Evolutionary conservation across 2,329 filamentous ascomycete genomes (phyloP), one percentile per base, ranked within the genome.

Genomic region (Neophaeococcomyces aloes): DNA sequence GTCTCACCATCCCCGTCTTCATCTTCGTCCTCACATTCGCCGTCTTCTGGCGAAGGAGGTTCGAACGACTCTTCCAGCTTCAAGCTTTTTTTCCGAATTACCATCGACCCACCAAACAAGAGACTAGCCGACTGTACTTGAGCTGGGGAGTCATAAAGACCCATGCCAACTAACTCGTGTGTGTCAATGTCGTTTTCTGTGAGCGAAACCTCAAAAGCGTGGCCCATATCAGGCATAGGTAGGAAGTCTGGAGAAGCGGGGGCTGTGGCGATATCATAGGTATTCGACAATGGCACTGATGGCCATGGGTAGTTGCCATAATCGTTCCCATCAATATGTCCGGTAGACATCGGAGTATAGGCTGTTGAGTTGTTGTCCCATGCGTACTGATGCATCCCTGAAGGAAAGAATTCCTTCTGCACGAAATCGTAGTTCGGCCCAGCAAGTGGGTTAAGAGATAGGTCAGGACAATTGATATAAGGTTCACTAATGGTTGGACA

Each of bases 61-160:
- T 50, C 48, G 38, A 56, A 56, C 6, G 54, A 53, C 36, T 56
- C 54, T 29, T 53, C 54, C 13, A 56, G 41, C 38, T 54, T 56
- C 41, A 56, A 45, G 8, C 45, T 35, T 34, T 50, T 53, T 29
- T 44, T 33, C 13, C 30, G 37, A 7, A 37, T 37, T 13, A 27
- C 27, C 14, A 48, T 31, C 6, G 43, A 31, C 23, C 39, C 38
- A 13, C 43, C 46, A 35, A 51, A 50, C 14, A 53, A 38, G 3
- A 55, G 38, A 4, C 44, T 49, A 10, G 53, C 50, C 17, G 53
- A 53, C 21, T 53, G 53, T 4, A 54, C 47, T 32, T 53, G 47
- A 7, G 53, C 51, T 18, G 54, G 53, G 8, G 54, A 54, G 38
- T 56, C 54, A 34, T 56, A 56, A 11, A 56, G 38, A 6, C 54